These are phyloP conservation scores for Paecilomyces dactylethromorphus DNA, from an alignment of 2,329 filamentous ascomycete species.

Conservation along the genomic window DNA sequence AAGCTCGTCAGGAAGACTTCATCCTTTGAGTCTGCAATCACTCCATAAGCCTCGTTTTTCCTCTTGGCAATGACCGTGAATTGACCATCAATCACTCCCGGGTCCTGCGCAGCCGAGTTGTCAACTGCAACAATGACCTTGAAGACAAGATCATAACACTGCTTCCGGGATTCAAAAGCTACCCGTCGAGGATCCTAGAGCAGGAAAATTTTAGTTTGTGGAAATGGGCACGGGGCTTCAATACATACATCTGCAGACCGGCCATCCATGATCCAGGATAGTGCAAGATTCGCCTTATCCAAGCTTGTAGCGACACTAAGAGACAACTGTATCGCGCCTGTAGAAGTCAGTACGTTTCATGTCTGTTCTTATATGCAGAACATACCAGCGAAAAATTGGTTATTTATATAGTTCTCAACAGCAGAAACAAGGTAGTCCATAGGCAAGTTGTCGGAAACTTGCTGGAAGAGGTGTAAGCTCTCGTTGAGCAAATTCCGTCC, in stretches of 20 bases:
- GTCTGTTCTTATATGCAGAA: constrained; percentile 12
- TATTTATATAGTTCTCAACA: constrained; percentile 68
- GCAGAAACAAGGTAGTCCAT: constrained; percentile 73
- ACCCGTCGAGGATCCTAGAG: constrained; percentile 59
- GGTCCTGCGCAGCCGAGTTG: constrained; percentile 58
- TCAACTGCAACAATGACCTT: constrained; percentile 75
- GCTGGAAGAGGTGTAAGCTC: constrained; percentile 79
- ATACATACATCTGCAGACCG: constrained; percentile 52
- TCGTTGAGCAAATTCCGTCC: constrained; percentile 79
- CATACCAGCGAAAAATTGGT: constrained; percentile 77
- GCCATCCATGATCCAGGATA: constrained; percentile 82
- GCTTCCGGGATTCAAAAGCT: constrained; percentile 64
- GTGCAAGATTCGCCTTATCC: constrained; percentile 78
- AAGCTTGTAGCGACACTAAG: constrained; percentile 75
- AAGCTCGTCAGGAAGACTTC: constrained; percentile 92
- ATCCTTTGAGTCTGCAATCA: constrained; percentile 81
- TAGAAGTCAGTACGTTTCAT: constrained; percentile 8
- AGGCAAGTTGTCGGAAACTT: constrained; percentile 76
- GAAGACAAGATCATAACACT: constrained; percentile 84
- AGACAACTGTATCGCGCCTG: constrained; percentile 76
- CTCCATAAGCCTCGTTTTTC: constrained; percentile 78
- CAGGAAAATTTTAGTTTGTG: constrained; percentile 5
- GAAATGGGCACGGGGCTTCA: not conserved
- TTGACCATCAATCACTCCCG: constrained; percentile 70
- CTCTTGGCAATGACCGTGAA: constrained; percentile 70